Evolutionary conservation across 2,329 filamentous ascomycete genomes (phyloP).

Genomic region (Penicillium expansum): DNA sequence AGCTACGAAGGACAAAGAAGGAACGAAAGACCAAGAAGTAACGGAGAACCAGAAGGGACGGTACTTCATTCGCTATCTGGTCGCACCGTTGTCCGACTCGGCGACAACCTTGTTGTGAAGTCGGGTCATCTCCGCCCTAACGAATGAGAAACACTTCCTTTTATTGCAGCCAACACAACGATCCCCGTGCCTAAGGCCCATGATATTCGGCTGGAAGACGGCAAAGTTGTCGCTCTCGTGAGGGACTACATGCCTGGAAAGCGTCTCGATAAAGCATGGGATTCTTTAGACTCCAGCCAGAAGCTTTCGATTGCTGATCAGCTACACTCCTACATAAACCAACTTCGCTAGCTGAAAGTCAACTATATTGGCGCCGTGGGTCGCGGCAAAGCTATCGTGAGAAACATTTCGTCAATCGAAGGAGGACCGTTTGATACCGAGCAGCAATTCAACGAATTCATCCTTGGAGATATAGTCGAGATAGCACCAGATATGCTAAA

Average conservation of each 20-base stretch:
- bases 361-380: constrained; percentile 16
- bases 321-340: constrained; percentile 11
- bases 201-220: constrained; percentile 10
- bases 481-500: constrained; percentile 10
- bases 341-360: constrained; percentile 14
- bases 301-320: constrained; percentile 12
- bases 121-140: constrained; percentile 7
- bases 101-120: constrained; percentile 9
- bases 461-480: constrained; percentile 14
- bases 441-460: constrained; percentile 21
- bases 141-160: constrained; percentile 11
- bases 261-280: constrained; percentile 17
- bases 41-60: background rate
- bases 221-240: constrained; percentile 4
- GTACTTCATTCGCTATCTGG: background rate
- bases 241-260: constrained; percentile 20
- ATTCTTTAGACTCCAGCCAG: constrained; percentile 1
- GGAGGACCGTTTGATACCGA: constrained; percentile 27
- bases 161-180: constrained; percentile 13
- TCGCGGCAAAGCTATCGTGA: constrained; percentile 17
- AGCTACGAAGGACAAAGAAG: background rate
- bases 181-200: constrained; percentile 17
- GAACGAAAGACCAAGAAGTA: background rate
- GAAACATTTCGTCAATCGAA: constrained; percentile 12
- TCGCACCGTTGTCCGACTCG: constrained; percentile 6